Percentiles rank a stretch among this genome's conserved stretches.
phyloP scores from a whole-genome alignment of 2,329 filamentous ascomycete genomes.

The Thielaviopsis euricoi region DNA sequence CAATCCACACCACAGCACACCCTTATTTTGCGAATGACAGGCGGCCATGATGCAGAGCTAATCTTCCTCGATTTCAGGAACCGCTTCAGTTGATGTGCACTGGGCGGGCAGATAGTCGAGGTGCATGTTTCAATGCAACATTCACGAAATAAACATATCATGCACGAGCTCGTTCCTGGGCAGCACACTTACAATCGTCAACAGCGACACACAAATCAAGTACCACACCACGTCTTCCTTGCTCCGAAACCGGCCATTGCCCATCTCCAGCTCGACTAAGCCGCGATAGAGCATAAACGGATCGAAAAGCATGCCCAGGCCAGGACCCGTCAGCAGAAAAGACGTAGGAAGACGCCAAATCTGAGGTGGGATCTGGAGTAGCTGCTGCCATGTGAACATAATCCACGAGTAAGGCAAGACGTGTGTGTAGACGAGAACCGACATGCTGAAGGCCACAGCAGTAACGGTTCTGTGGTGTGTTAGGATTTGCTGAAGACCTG shows the following conservation, averaged over 20 bases:
- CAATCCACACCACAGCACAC: slow-evolving; percentile 52
- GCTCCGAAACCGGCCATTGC: slow-evolving; percentile 52
- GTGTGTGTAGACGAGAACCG: slow-evolving; percentile 39
- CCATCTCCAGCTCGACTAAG: slow-evolving; percentile 54
- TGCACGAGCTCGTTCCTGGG: slow-evolving; percentile 1
- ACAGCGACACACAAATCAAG: slow-evolving; percentile 50
- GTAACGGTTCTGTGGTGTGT: slow-evolving; percentile 42
- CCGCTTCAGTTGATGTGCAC: slow-evolving; percentile 58
- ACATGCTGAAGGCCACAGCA: slow-evolving; percentile 43
- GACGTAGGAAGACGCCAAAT: slow-evolving; percentile 26
- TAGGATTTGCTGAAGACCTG: slow-evolving; percentile 5
- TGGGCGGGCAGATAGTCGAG: slow-evolving; percentile 69
- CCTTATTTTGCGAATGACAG: slow-evolving; percentile 53
- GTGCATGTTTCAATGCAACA: slow-evolving; percentile 16
- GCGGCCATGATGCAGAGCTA: slow-evolving; percentile 46
- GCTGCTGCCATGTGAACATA: slow-evolving; percentile 31
- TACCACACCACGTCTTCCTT: slow-evolving; percentile 73
- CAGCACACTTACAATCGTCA: slow-evolving; percentile 58
- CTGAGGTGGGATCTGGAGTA: slow-evolving; percentile 35
- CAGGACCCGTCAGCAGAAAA: slow-evolving; percentile 25
- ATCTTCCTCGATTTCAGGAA: slow-evolving; percentile 77
- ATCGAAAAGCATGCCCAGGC: slow-evolving; percentile 46
- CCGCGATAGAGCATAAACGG: slow-evolving; percentile 66
- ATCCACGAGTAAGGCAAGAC: slow-evolving; percentile 34
- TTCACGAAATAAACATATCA: slow-evolving; percentile 7